phyloP scores from a whole-genome alignment of 163 green algal species.

The Smithsoniella earleae region DNA sequence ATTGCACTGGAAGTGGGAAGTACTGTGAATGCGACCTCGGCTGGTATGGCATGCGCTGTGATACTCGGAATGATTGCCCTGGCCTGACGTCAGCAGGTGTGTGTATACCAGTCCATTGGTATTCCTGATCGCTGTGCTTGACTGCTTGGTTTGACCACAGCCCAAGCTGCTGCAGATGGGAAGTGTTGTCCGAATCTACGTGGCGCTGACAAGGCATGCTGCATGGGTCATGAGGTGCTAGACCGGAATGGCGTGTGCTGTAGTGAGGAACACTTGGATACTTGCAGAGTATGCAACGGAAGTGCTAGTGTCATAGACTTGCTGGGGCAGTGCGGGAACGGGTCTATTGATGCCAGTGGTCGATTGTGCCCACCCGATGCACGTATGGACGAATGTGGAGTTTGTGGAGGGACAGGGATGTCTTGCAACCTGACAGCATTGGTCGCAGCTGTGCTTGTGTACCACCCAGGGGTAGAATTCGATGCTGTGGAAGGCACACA shows the following conservation, averaged over 20 bases:
- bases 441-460: not conserved
- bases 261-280: not conserved
- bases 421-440: constrained; percentile 1
- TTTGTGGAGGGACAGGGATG: constrained; percentile 13
- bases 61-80: not conserved
- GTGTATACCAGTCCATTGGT: no score
- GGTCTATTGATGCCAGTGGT: constrained; percentile 1
- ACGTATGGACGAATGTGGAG: constrained; percentile 5
- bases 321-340: not conserved
- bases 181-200: constrained; percentile 20
- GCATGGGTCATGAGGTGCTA: not conserved
- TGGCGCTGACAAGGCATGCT: constrained; percentile 2
- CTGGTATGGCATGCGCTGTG: not conserved
- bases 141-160: no score
- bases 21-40: not conserved
- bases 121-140: no score
- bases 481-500: not conserved
- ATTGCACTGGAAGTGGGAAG: not conserved
- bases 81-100: no score
- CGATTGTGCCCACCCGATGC: not conserved
- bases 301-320: constrained; percentile 4
- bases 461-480: no score
- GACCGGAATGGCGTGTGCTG: constrained; percentile 15
- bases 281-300: not conserved
- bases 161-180: no score